Evolutionary conservation across 768 basidiomycete species (phyloP).

Genomic region (Boletellus emodensis): DNA sequence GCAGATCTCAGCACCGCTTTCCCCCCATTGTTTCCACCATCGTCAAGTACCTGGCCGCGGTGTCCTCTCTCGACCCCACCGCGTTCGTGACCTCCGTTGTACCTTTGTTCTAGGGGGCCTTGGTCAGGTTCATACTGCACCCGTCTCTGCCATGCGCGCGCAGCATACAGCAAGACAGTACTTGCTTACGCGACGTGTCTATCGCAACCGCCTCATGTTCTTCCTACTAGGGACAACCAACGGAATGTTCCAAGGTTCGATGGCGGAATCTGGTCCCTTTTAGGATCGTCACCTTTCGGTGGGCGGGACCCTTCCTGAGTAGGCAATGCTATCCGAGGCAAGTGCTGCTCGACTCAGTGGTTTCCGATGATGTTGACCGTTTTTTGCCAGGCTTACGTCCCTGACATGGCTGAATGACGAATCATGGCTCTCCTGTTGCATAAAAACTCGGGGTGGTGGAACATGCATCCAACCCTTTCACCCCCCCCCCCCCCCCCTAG

Average conservation of each 20-base stretch:
- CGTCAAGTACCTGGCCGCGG: no score
- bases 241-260: background rate
- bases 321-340: slow-evolving; percentile 17
- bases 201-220: slow-evolving; percentile 1
- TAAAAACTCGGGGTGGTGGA: slow-evolving; percentile 14
- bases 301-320: background rate
- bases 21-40: background rate
- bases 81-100: no score
- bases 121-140: background rate
- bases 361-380: background rate
- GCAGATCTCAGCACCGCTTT: background rate
- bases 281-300: background rate
- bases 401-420: background rate
- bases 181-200: background rate
- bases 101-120: background rate
- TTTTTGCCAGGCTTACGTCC: background rate
- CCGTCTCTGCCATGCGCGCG: background rate
- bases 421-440: slow-evolving; percentile 1
- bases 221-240: background rate
- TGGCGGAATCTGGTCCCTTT: slow-evolving; percentile 9
- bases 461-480: background rate
- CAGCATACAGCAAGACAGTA: slow-evolving; percentile 21
- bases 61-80: no score
- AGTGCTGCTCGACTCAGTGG: slow-evolving; percentile 8
- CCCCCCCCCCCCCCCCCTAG: background rate